Base-by-base conservation (phyloP, 352 stramenopile species). In the Halophytophthora batemanensis region DNA sequence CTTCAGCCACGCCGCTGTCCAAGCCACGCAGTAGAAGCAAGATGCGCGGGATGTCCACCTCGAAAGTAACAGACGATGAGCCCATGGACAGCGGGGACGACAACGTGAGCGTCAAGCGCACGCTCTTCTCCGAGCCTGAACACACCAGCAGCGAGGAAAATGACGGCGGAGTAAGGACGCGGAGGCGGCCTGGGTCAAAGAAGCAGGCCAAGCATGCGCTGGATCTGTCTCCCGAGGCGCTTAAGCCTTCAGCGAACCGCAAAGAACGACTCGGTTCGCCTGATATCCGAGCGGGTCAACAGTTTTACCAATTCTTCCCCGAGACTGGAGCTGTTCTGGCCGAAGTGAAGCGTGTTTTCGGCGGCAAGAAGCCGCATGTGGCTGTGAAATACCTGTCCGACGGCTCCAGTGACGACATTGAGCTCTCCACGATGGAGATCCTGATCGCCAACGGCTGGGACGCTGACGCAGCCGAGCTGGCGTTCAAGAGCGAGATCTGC, bases 361-460 rank as follows among this genome's bases (percentile, higher is more conserved):
- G 77, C 13, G 79, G 79, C 3, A 94, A 92, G 64, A 94, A 94
- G 44, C 81, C 81, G 1, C 76, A 87, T 29, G 81, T 85, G 12
- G 59, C 63, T 14, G 66, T 94, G 19, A 67, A 81, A 22, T 94
- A 92, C 48, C 2, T 76, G n/a, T 64, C 69, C 2, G 74, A 89
- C 44, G 70, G 70, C 6, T 71, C 65, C 1, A 68, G 69, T 22
- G 77, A 87, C 29, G 74, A 69, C 31, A 52, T 92, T 6, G 76
- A 92, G 40, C 33, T 86, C 18, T 56, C 73, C 3, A 87, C 75
- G 0, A 81, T 90, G 69, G 76, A 93, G 48, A 82, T 94, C 17
- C 52, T 94, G 13, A 59, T 94, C 15, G 84, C 84, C 31, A 94
- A 94, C 45, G 84, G 84, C 34, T 92, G 79, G 73, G 63, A 89